Conservation (phyloP, 805 yeast genomes). For the Suhomyces xylopsoci region DNA sequence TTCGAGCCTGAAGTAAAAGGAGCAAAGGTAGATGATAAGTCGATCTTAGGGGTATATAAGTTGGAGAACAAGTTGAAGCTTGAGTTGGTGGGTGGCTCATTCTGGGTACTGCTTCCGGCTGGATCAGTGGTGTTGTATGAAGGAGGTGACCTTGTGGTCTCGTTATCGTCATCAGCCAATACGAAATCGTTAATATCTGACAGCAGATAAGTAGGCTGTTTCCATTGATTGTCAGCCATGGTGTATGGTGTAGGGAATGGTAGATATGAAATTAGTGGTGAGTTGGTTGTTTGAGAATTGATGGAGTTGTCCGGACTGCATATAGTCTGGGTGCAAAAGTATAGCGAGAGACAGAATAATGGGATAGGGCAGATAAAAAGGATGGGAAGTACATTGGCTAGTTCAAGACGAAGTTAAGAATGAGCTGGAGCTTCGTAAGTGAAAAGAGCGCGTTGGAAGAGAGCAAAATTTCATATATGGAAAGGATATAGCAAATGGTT, state of each 20-base stretch:
- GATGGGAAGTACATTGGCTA: neutral
- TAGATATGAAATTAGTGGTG: neutral
- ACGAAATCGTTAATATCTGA: conserved; percentile 30
- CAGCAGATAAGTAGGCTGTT: conserved; percentile 11
- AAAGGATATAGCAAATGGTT: neutral
- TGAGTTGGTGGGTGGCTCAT: neutral
- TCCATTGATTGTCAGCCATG: conserved; percentile 9
- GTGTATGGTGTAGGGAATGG: neutral
- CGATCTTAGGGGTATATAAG: conserved; percentile 28
- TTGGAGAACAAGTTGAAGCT: conserved; percentile 9
- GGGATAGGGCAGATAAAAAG: no score
- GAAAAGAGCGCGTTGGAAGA: neutral
- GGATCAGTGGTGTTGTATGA: neutral
- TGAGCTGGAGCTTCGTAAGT: neutral
- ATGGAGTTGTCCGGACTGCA: neutral
- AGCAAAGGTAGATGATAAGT: conserved; percentile 34
- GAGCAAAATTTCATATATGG: neutral
- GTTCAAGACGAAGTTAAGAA: neutral
- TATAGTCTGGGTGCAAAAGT: neutral
- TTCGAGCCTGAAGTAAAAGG: conserved; percentile 21
- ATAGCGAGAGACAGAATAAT: neutral
- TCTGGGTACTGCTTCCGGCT: neutral
- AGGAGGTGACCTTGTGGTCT: neutral
- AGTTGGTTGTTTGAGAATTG: neutral
- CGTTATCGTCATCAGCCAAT: conserved; percentile 34